Conservation (phyloP, 2,329 filamentous ascomycete species). For the Mariannaea sp. region DNA sequence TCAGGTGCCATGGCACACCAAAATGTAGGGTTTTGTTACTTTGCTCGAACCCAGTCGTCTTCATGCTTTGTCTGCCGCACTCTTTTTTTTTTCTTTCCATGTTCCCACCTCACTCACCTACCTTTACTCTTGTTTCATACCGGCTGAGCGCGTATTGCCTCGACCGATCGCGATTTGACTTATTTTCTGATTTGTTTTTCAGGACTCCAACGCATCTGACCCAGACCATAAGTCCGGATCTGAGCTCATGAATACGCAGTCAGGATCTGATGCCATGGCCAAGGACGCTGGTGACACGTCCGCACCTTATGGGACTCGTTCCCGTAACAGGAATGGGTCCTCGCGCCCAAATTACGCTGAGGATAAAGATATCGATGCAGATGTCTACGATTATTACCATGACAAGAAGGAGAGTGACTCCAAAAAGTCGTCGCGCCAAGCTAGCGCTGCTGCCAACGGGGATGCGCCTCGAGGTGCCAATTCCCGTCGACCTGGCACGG, state of each 20-base stretch:
- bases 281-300: slow-evolving; percentile 60
- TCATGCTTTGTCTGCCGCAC: slow-evolving; percentile 24
- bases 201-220: slow-evolving; percentile 45
- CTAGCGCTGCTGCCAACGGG: slow-evolving; percentile 46
- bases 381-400: slow-evolving; percentile 72
- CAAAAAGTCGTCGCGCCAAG: slow-evolving; percentile 61
- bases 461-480: slow-evolving; percentile 43
- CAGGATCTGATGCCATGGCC: slow-evolving; percentile 51
- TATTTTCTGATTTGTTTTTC: slow-evolving; percentile 30
- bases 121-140: slow-evolving; percentile 16
- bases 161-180: slow-evolving; percentile 29
- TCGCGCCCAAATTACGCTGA: slow-evolving; percentile 94
- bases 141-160: slow-evolving; percentile 23
- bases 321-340: slow-evolving; percentile 81
- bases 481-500: slow-evolving; percentile 49
- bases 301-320: slow-evolving; percentile 88
- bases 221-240: slow-evolving; percentile 41
- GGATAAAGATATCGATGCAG: slow-evolving; percentile 86
- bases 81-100: slow-evolving; percentile 22
- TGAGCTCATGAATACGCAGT: slow-evolving; percentile 54
- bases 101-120: slow-evolving; percentile 8
- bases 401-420: slow-evolving; percentile 59
- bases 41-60: slow-evolving; percentile 25
- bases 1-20: slow-evolving; percentile 47
- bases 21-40: slow-evolving; percentile 40